phyloP scores from a whole-genome alignment of 768 basidiomycete genomes.

The Phlebiopsis gigantea region DNA sequence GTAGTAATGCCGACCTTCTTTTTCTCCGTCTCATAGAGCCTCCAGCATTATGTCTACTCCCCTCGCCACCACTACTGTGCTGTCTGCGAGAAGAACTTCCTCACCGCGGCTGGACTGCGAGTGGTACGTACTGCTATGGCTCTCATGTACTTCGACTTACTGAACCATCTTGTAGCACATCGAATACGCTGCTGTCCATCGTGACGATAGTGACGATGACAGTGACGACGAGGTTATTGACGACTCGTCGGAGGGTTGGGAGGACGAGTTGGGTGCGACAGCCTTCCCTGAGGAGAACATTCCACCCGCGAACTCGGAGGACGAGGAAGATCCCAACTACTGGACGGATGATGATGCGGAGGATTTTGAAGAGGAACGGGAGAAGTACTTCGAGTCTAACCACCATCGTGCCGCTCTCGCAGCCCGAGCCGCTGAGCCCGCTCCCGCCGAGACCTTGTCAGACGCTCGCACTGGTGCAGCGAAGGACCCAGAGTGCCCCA shows the following conservation, averaged over 20 bases:
- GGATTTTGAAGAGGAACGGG: slow-evolving; percentile 17
- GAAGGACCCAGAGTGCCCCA: no score
- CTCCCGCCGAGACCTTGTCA: not conserved
- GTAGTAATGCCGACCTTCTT: no score
- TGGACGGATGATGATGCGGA: slow-evolving; percentile 10
- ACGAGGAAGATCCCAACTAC: slow-evolving; percentile 13
- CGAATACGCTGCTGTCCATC: slow-evolving; percentile 26
- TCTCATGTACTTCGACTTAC: not conserved
- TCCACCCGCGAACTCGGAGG: slow-evolving; percentile 15
- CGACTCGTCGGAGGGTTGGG: slow-evolving; percentile 25
- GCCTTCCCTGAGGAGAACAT: slow-evolving; percentile 21
- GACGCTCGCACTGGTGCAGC: no score
- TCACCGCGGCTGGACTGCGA: slow-evolving; percentile 24
- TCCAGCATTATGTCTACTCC: slow-evolving; percentile 28
- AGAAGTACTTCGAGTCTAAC: slow-evolving; percentile 16
- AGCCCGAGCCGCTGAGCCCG: not conserved
- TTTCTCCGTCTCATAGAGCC: not conserved
- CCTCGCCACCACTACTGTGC: slow-evolving; percentile 27
- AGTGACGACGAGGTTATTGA: slow-evolving; percentile 19
- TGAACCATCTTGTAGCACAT: slow-evolving; percentile 19
- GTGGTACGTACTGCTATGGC: slow-evolving; percentile 18
- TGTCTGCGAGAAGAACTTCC: slow-evolving; percentile 26
- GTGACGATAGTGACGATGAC: slow-evolving; percentile 20
- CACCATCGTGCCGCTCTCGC: not conserved
- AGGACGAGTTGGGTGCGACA: slow-evolving; percentile 23